phyloP scores from a whole-genome alignment of 495 filamentous ascomycete species.

The Penicillium argentinense region DNA sequence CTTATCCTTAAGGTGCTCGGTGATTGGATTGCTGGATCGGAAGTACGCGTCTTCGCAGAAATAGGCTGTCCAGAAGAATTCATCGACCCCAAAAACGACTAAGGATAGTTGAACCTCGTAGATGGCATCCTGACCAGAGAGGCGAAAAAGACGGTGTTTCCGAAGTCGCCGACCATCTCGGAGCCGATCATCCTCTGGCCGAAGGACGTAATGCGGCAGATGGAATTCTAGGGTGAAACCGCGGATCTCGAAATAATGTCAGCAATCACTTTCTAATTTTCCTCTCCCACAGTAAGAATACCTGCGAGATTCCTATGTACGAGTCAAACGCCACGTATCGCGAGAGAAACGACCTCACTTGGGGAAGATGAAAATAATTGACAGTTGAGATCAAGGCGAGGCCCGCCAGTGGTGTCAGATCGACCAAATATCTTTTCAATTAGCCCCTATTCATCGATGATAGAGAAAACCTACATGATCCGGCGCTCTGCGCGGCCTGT shows the following conservation, averaged over 20 bases:
- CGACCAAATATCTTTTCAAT: constrained; percentile 15
- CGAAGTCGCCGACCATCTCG: constrained; percentile 17
- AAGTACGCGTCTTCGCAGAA: constrained; percentile 28
- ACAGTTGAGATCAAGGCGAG: constrained; percentile 15
- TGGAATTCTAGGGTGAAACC: constrained; percentile 30
- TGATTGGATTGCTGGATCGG: constrained; percentile 10
- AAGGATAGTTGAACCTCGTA: constrained; percentile 32
- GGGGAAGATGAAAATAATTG: constrained; percentile 13
- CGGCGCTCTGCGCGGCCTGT: constrained; percentile 11
- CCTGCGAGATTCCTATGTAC: constrained; percentile 19
- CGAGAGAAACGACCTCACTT: constrained; percentile 17
- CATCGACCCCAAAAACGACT: constrained; percentile 19
- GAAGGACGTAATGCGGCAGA: constrained; percentile 30
- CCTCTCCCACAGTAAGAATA: background rate
- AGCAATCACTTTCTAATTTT: background rate
- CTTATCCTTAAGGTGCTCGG: constrained; percentile 5
- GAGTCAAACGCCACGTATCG: constrained; percentile 18
- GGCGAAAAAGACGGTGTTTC: constrained; percentile 12
- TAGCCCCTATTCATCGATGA: background rate
- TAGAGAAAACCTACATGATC: constrained; percentile 9
- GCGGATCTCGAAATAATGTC: constrained; percentile 1
- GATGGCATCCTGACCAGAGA: constrained; percentile 9
- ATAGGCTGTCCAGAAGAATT: constrained; percentile 28
- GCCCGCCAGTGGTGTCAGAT: constrained; percentile 15
- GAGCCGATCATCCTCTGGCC: constrained; percentile 4